Evolutionary conservation across 257 asterid species (phyloP).

Genomic region (Fraxinus americana): DNA sequence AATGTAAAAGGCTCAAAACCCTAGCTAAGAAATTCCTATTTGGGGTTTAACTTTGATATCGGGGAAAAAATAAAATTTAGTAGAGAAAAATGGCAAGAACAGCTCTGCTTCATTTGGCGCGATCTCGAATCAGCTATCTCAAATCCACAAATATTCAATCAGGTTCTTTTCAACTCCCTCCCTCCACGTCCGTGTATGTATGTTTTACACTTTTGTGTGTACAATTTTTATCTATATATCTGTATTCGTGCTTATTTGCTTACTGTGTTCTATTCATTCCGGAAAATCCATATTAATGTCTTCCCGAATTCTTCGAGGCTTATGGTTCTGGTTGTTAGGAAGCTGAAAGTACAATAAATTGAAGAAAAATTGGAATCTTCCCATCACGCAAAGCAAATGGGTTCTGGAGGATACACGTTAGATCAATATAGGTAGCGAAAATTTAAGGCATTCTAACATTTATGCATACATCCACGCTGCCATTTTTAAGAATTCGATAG

Average conservation of each 20-base stretch:
- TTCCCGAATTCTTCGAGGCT: not conserved
- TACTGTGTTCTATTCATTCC: not conserved
- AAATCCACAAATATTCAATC: constrained; percentile 40
- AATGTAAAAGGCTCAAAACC: not conserved
- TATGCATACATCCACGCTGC: not conserved
- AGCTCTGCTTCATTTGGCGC: constrained; percentile 54
- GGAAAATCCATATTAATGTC: not conserved
- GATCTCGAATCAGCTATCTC: constrained; percentile 45
- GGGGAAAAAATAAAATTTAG: not conserved
- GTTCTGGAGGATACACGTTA: not conserved
- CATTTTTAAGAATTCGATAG: not conserved
- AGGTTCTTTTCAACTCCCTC: constrained; percentile 40
- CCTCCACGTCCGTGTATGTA: not conserved
- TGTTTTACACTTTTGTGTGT: not conserved
- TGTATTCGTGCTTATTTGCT: not conserved
- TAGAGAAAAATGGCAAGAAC: constrained; percentile 59
- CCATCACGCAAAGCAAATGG: not conserved
- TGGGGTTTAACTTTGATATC: constrained; percentile 21
- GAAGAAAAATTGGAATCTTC: not conserved
- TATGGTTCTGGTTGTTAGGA: not conserved
- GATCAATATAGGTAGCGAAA: not conserved
- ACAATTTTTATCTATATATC: not conserved
- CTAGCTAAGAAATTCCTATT: not conserved
- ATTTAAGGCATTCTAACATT: not conserved
- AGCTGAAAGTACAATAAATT: not conserved